Conservation (phyloP, 106 monocot species). For the Dendrobium officinale region DNA sequence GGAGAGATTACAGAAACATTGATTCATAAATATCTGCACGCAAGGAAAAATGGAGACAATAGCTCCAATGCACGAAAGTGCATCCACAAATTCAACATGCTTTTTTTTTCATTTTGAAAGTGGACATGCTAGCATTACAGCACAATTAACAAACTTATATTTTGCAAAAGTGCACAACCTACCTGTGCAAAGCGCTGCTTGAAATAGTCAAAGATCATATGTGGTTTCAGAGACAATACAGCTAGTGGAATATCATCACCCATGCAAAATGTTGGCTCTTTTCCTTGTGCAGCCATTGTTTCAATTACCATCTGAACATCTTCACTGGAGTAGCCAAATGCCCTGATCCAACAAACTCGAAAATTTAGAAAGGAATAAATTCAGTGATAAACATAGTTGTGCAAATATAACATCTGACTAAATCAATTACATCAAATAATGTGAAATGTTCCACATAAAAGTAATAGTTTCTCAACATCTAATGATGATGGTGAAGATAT, state of each 20-base stretch:
- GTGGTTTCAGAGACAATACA: constrained; percentile 71
- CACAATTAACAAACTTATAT: neutral
- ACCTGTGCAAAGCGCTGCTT: constrained; percentile 99
- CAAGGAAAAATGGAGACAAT: neutral
- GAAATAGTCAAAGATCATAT: constrained; percentile 97
- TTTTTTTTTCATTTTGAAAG: too few relatives aligned
- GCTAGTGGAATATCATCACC: constrained; percentile 98
- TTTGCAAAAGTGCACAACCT: neutral
- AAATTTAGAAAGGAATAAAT: neutral
- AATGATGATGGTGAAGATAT: too few relatives aligned
- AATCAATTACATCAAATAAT: too few relatives aligned
- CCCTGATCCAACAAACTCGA: constrained; percentile 36
- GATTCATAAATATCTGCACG: neutral
- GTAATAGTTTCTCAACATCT: too few relatives aligned
- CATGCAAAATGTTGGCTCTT: constrained; percentile 99
- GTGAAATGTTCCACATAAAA: too few relatives aligned
- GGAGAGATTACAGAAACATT: too few relatives aligned
- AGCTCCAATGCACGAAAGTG: neutral
- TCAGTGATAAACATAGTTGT: neutral
- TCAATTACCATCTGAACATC: constrained; percentile 99
- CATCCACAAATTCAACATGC: neutral
- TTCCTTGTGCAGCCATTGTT: constrained; percentile 97
- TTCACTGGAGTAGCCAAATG: constrained; percentile 97
- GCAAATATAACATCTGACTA: too few relatives aligned
- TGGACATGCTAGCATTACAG: neutral